Evolutionary conservation across 2,329 filamentous ascomycete genomes (phyloP).

Genomic region (Cercospora janseana): DNA sequence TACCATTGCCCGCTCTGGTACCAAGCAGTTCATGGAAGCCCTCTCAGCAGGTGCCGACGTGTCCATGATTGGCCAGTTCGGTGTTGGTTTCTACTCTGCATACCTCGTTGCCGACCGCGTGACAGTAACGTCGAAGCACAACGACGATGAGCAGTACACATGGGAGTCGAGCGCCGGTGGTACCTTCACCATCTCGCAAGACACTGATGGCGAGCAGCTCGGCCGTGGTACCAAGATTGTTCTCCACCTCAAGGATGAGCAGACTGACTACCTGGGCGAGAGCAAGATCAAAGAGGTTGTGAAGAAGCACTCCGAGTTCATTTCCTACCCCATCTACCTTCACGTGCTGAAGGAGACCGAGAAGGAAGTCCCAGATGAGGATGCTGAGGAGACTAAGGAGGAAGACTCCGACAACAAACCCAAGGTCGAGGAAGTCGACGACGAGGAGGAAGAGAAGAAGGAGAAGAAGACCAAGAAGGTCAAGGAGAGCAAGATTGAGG

Average conservation of each 20-base stretch:
- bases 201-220: slow-evolving; percentile 86
- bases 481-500: slow-evolving; percentile 97
- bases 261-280: slow-evolving; percentile 97
- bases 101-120: slow-evolving; percentile 98
- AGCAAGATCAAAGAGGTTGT: slow-evolving; percentile 99
- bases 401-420: slow-evolving; percentile 90
- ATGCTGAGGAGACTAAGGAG: slow-evolving; percentile 69
- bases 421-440: slow-evolving; percentile 87
- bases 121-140: slow-evolving; percentile 95
- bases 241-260: slow-evolving; percentile 99
- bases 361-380: slow-evolving; percentile 97
- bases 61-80: slow-evolving; percentile 99
- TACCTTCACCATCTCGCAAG: slow-evolving; percentile 88
- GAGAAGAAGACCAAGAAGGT: slow-evolving; percentile 99
- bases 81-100: slow-evolving; percentile 99
- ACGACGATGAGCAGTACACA: slow-evolving; percentile 99
- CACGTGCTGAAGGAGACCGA: slow-evolving; percentile 99
- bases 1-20: slow-evolving; percentile 97
- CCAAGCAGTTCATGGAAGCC: slow-evolving; percentile 99
- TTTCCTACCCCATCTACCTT: slow-evolving; percentile 99
- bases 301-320: slow-evolving; percentile 99
- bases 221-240: slow-evolving; percentile 97
- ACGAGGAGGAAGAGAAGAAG: slow-evolving; percentile 73
- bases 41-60: slow-evolving; percentile 97
- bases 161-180: slow-evolving; percentile 98